Conservation (phyloP, 257 asterid species). For the Avicennia marina region DNA sequence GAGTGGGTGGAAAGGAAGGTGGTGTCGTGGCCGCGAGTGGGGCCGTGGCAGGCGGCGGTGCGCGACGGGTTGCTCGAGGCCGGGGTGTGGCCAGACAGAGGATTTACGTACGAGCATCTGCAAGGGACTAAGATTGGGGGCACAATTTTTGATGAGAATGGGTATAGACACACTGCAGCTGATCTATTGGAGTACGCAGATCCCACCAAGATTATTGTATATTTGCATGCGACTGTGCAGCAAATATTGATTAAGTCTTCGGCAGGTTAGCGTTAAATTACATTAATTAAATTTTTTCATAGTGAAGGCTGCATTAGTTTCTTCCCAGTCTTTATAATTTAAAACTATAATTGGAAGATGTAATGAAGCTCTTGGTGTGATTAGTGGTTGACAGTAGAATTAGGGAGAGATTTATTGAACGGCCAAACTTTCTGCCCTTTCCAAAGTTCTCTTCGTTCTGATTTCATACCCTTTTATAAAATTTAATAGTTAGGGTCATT, state of each 20-base stretch:
- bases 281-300: too few species aligned
- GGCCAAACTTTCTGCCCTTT: too few species aligned
- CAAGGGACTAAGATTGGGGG: constrained; percentile 61
- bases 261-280: too few species aligned
- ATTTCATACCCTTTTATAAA: too few species aligned
- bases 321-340: too few species aligned
- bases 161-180: constrained; percentile 58
- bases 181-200: constrained; percentile 56
- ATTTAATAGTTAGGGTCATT: too few species aligned
- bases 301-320: too few species aligned
- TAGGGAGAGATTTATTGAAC: too few species aligned
- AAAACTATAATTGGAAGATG: too few species aligned
- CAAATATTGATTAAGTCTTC: constrained; percentile 18
- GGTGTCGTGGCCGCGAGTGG: constrained; percentile 36
- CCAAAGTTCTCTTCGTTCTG: too few species aligned
- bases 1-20: constrained; percentile 57
- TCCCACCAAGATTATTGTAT: constrained; percentile 25
- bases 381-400: too few species aligned
- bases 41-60: constrained; percentile 54
- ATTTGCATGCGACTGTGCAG: constrained; percentile 42
- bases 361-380: too few species aligned
- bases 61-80: constrained; percentile 44
- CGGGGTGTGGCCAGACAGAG: constrained; percentile 38
- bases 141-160: constrained; percentile 40
- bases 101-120: constrained; percentile 42